Percentiles rank a stretch among this genome's conserved stretches.
Conservation (phyloP, 345 rosid genomes). For the Anacardium occidentale region DNA sequence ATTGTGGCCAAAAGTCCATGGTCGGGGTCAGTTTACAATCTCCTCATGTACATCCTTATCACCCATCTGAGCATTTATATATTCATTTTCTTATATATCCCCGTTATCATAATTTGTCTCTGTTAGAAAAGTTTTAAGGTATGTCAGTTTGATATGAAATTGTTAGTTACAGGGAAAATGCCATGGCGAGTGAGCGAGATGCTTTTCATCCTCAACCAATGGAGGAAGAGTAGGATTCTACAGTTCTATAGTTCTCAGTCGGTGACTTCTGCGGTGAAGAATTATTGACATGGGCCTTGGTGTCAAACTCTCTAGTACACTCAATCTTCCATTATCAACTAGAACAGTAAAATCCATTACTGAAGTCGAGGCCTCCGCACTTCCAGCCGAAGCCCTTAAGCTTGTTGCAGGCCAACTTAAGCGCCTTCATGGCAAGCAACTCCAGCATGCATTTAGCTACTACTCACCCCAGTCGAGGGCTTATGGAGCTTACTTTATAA, state of each 20-base stretch:
- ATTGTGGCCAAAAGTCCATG: constrained; percentile 82
- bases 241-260: constrained; percentile 66
- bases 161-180: no score
- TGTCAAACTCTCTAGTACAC: constrained; percentile 44
- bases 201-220: constrained; percentile 79
- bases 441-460: no score
- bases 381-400: constrained; percentile 71
- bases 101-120: no score
- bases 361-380: constrained; percentile 80
- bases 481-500: no score
- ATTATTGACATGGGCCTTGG: constrained; percentile 76
- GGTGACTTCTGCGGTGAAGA: constrained; percentile 95
- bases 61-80: constrained; percentile 58
- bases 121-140: no score
- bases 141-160: no score
- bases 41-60: constrained; percentile 64
- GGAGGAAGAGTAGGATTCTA: constrained; percentile 80
- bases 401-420: constrained; percentile 80
- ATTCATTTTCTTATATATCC: no score
- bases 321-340: constrained; percentile 68
- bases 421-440: constrained; percentile 77
- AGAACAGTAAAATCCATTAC: constrained; percentile 58
- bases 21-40: constrained; percentile 88
- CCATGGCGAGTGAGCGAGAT: constrained; percentile 78
- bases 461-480: no score